phyloP scores from a whole-genome alignment of 2,329 filamentous ascomycete species.

The Clonostachys byssicola region DNA sequence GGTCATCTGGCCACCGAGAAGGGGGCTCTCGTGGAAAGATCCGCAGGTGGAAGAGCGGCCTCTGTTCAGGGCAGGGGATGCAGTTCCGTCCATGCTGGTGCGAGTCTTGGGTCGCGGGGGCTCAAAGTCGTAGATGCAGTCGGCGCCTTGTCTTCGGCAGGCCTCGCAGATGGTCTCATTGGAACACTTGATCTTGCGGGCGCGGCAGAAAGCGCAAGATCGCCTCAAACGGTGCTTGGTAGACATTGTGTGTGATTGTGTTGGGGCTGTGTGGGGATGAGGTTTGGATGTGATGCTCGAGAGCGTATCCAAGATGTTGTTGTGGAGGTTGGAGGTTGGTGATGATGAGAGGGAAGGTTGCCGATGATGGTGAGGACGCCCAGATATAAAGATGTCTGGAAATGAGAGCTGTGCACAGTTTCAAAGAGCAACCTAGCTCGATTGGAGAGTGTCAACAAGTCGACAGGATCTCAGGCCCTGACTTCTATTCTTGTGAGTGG shows the following conservation, averaged over 20 bases:
- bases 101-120: constrained; percentile 19
- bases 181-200: constrained; percentile 30
- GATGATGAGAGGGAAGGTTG: too few relatives aligned
- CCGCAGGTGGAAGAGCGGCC: constrained; percentile 15
- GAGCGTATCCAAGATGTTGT: too few relatives aligned
- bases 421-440: too few relatives aligned
- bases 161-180: constrained; percentile 30
- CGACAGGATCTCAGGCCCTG: too few relatives aligned
- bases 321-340: too few relatives aligned
- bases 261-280: neutral
- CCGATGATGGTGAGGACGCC: too few relatives aligned
- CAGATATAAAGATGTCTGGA: too few relatives aligned
- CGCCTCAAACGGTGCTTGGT: constrained; percentile 24
- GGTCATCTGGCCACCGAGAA: constrained; percentile 4
- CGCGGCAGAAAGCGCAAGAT: constrained; percentile 29
- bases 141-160: constrained; percentile 25
- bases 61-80: constrained; percentile 7
- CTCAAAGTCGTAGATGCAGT: constrained; percentile 32
- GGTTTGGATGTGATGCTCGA: too few relatives aligned
- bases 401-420: too few relatives aligned
- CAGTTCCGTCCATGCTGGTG: constrained; percentile 16
- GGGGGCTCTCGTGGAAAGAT: constrained; percentile 15
- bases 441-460: too few relatives aligned
- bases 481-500: too few relatives aligned
- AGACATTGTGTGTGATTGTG: constrained; percentile 12